Conservation (phyloP, 345 rosid genomes). For the Clarkia xantiana region DNA sequence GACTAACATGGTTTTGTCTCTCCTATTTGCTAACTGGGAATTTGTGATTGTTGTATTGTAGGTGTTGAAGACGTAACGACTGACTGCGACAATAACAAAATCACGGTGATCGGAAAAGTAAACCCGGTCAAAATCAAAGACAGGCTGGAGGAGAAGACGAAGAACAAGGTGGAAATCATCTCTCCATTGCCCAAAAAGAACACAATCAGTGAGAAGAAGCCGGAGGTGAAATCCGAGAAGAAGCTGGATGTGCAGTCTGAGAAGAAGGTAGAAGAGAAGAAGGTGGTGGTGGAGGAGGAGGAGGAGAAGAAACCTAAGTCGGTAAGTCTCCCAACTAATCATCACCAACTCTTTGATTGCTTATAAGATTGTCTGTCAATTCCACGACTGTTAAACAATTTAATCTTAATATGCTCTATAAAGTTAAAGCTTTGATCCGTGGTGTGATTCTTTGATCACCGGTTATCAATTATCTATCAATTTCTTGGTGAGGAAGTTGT, state of each 20-base stretch:
- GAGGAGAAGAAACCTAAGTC: constrained; percentile 25
- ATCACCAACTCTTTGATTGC: neutral
- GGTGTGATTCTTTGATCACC: too few relatives aligned
- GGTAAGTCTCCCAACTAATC: constrained; percentile 6
- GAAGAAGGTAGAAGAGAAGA: constrained; percentile 14
- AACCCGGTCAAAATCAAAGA: constrained; percentile 38
- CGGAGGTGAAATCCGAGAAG: constrained; percentile 32
- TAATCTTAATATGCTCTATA: too few relatives aligned
- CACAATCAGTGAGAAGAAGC: constrained; percentile 14
- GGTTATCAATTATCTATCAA: too few relatives aligned
- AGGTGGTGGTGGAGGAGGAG: constrained; percentile 19
- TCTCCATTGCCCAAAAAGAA: constrained; percentile 37
- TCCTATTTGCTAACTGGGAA: constrained; percentile 3
- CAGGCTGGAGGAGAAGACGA: constrained; percentile 19
- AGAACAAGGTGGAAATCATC: constrained; percentile 25
- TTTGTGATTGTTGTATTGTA: constrained; percentile 12
- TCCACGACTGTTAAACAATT: too few relatives aligned
- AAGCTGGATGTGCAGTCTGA: constrained; percentile 16
- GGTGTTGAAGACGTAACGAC: constrained; percentile 60
- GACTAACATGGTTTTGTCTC: neutral
- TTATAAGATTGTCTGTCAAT: neutral
- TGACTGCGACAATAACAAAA: constrained; percentile 34
- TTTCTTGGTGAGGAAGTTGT: too few relatives aligned
- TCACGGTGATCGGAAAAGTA: constrained; percentile 63
- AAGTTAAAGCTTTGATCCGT: too few relatives aligned